phyloP scores from a whole-genome alignment of 768 basidiomycete genomes.

The Phlebiopsis flavidoalba region DNA sequence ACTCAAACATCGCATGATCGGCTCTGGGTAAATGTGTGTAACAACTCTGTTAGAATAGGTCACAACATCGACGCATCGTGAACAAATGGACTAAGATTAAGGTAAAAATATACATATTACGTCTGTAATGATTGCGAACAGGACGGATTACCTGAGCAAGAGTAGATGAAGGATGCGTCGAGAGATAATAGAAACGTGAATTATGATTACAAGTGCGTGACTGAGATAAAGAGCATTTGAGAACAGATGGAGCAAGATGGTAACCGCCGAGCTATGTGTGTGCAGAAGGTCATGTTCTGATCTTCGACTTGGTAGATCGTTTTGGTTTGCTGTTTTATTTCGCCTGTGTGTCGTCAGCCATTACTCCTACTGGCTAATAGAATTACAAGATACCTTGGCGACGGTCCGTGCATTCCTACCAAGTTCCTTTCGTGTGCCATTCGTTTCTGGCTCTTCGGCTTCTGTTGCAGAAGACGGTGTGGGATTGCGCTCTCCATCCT shows the following conservation, averaged over 20 bases:
- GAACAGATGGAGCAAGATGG: background rate
- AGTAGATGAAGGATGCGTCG: background rate
- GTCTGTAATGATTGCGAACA: too few relatives aligned
- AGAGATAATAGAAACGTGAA: background rate
- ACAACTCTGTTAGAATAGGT: too few relatives aligned
- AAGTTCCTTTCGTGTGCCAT: slow-evolving; percentile 13
- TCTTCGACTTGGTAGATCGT: background rate
- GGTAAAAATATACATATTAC: too few relatives aligned
- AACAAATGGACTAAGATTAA: too few relatives aligned
- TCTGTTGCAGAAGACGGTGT: background rate
- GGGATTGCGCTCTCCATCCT: slow-evolving; percentile 1
- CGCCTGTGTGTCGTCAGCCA: background rate
- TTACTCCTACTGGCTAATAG: background rate
- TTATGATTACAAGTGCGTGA: background rate
- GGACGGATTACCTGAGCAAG: too few relatives aligned
- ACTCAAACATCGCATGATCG: too few relatives aligned
- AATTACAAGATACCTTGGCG: slow-evolving; percentile 25
- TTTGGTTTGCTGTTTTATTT: slow-evolving; percentile 9
- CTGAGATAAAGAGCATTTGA: background rate
- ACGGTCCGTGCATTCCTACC: slow-evolving; percentile 28
- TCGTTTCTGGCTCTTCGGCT: slow-evolving; percentile 16
- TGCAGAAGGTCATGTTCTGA: background rate
- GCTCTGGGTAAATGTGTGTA: too few relatives aligned
- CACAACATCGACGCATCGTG: too few relatives aligned
- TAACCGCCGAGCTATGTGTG: background rate